phyloP scores from a whole-genome alignment of 257 asterid genomes.

The Osmanthus fragrans region DNA sequence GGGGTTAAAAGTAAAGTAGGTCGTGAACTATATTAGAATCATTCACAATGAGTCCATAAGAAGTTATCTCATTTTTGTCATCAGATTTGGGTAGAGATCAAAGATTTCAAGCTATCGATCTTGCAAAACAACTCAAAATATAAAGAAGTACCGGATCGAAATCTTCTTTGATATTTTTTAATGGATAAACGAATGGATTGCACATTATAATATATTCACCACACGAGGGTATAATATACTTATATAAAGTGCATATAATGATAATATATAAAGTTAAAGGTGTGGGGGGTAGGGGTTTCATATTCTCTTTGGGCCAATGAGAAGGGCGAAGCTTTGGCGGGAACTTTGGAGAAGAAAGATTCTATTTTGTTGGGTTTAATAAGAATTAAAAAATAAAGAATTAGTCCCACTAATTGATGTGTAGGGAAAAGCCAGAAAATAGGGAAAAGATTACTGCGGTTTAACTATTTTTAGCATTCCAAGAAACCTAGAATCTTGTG shows the following conservation, averaged over 20 bases:
- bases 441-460: not conserved
- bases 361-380: constrained; percentile 17
- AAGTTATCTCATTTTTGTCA: too few species aligned
- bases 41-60: too few species aligned
- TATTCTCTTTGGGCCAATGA: constrained; percentile 22
- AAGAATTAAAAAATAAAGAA: not conserved
- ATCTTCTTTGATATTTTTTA: too few species aligned
- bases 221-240: too few species aligned
- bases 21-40: too few species aligned
- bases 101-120: too few species aligned
- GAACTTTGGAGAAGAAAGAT: constrained; percentile 26
- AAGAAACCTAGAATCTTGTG: not conserved
- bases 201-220: too few species aligned
- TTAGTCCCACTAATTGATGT: not conserved
- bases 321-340: constrained; percentile 28
- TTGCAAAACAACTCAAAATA: too few species aligned
- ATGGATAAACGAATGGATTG: not conserved
- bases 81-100: too few species aligned
- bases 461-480: constrained; percentile 17
- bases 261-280: not conserved
- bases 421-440: constrained; percentile 2
- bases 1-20: too few species aligned
- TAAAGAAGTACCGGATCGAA: too few species aligned
- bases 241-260: not conserved
- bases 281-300: constrained; percentile 3